A percentile compares a stretch with the other conserved stretches of the same genome.
Conservation (phyloP, 1,284 basidiomycete genomes). For the Tremellales sp. region DNA sequence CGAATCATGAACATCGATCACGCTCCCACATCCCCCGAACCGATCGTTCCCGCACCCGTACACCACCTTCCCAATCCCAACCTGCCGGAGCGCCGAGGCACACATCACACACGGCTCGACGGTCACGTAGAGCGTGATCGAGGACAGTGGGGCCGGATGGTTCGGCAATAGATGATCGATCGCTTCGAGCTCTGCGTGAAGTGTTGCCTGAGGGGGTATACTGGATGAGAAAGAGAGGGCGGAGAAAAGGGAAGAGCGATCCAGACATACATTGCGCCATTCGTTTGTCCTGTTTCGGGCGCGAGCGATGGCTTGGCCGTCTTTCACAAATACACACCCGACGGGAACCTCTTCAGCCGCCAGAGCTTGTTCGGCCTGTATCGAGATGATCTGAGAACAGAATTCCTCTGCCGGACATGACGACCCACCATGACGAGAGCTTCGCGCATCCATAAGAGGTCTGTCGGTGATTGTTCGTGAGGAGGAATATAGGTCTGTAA, state of each 20-base stretch:
- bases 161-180: slow-evolving; percentile 82
- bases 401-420: not conserved
- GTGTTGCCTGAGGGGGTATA: slow-evolving; percentile 66
- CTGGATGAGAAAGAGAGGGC: slow-evolving; percentile 1
- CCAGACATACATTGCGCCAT: slow-evolving; percentile 68
- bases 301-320: slow-evolving; percentile 68
- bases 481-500: slow-evolving; percentile 40
- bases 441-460: slow-evolving; percentile 48
- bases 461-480: slow-evolving; percentile 39
- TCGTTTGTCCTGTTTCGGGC: slow-evolving; percentile 95
- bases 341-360: slow-evolving; percentile 87
- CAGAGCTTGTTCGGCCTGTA: slow-evolving; percentile 67
- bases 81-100: slow-evolving; percentile 85
- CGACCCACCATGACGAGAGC: slow-evolving; percentile 45
- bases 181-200: slow-evolving; percentile 96
- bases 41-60: slow-evolving; percentile 95
- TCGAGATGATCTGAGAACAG: not conserved
- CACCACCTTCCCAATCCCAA: slow-evolving; percentile 85
- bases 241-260: slow-evolving; percentile 4
- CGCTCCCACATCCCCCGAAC: slow-evolving; percentile 96
- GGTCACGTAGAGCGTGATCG: slow-evolving; percentile 91
- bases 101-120: slow-evolving; percentile 99
- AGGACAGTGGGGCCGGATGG: slow-evolving; percentile 59
- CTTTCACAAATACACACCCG: slow-evolving; percentile 89
- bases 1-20: slow-evolving; percentile 78